Evolutionary conservation across 2,329 filamentous ascomycete genomes (phyloP).

Genomic region (Colletotrichum caudatum): DNA sequence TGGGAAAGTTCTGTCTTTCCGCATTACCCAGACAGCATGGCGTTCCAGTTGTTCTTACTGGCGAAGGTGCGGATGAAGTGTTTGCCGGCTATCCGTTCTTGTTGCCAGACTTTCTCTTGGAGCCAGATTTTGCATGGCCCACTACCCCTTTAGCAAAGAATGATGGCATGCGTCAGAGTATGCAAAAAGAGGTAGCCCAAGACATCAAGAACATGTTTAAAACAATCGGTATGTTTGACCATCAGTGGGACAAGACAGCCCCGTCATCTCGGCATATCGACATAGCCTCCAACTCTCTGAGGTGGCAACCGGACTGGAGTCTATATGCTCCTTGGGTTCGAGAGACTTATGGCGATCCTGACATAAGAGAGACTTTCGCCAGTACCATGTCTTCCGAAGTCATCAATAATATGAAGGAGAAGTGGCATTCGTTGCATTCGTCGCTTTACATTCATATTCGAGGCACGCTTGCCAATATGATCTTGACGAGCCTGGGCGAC

Average conservation of each 20-base stretch:
- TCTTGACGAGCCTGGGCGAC: constrained; percentile 50
- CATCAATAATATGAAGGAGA: constrained; percentile 43
- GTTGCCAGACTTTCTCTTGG: constrained; percentile 60
- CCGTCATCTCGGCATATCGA: not conserved
- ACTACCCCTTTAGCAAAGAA: constrained; percentile 36
- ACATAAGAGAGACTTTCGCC: constrained; percentile 11
- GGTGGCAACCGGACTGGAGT: constrained; percentile 15
- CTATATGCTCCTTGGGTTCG: constrained; percentile 31
- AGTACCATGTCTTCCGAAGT: constrained; percentile 38
- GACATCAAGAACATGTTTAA: constrained; percentile 34
- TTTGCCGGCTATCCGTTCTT: constrained; percentile 65
- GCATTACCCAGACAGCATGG: constrained; percentile 58
- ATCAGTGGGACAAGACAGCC: constrained; percentile 12
- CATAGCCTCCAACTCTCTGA: constrained; percentile 15
- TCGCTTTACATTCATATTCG: constrained; percentile 47
- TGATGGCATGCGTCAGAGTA: constrained; percentile 5
- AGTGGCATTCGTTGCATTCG: constrained; percentile 49
- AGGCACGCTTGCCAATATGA: constrained; percentile 44
- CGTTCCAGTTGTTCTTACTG: constrained; percentile 66
- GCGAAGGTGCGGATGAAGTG: constrained; percentile 65
- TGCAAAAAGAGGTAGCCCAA: constrained; percentile 25
- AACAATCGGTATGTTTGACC: constrained; percentile 34
- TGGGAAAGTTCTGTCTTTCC: constrained; percentile 64
- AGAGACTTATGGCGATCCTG: constrained; percentile 9
- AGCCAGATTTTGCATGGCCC: constrained; percentile 56